A percentile compares a stretch with the other conserved stretches of the same genome.
These are phyloP conservation scores for Multifurca ochricompacta DNA, from an alignment of 768 basidiomycete species.

Conservation along the genomic window DNA sequence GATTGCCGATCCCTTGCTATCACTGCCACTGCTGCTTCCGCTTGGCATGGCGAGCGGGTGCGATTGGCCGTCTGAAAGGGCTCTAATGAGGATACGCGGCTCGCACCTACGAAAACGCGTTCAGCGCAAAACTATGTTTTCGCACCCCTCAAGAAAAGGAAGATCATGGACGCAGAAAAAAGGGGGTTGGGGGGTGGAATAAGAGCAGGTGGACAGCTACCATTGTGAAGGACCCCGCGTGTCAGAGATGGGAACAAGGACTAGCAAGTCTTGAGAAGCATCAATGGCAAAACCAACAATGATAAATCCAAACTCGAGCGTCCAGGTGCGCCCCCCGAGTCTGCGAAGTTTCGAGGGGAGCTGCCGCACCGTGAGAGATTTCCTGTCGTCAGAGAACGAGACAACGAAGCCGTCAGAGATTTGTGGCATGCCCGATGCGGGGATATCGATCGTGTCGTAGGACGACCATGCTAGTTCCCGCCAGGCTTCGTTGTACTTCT, in stretches of 20 bases:
- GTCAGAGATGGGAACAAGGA: neutral
- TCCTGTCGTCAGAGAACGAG: neutral
- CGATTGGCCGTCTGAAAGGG: neutral
- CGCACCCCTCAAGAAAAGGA: no score
- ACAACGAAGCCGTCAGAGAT: neutral
- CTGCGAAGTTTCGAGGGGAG: neutral
- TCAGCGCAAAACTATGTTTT: no score
- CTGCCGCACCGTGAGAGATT: neutral
- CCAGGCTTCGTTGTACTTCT: neutral
- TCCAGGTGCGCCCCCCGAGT: neutral
- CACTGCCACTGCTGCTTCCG: no score
- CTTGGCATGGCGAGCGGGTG: neutral
- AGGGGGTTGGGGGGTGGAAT: neutral
- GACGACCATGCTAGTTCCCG: neutral
- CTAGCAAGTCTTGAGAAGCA: neutral
- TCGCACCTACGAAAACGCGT: no score
- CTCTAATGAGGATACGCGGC: neutral
- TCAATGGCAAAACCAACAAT: neutral
- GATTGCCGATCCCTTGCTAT: neutral
- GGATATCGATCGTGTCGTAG: conserved; percentile 3
- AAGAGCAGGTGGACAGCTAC: neutral
- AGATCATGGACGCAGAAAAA: no score
- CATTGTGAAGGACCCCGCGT: neutral
- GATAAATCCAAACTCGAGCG: neutral
- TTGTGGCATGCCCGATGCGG: neutral